Base-by-base conservation (phyloP, 2,329 filamentous ascomycete species). In the Geoglossum cookeanum region DNA sequence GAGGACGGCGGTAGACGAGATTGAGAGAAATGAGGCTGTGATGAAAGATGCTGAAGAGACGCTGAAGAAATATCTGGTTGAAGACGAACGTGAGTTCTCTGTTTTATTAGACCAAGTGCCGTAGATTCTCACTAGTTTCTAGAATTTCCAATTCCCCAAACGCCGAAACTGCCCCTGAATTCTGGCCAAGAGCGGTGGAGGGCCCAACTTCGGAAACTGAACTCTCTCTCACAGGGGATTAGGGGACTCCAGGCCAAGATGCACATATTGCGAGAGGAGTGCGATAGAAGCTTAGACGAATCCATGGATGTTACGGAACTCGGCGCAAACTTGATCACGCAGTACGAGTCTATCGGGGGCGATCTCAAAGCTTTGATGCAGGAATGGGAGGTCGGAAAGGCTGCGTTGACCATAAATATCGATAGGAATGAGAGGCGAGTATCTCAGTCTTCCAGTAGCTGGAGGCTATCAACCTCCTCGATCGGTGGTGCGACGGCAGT, bases 161-260 rank as follows among this genome's bases (percentile, higher is more conserved):
- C 79, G 44, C 78, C 84, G 45, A 80, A 78, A 65, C 65, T 74
- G 55, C 78, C 78, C 55, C 64, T 84, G 30, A 84, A 84, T 1
- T 86, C 89, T 1, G 79, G 79, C n/a, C 83, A 84, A 56, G 89
- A 96, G 65, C 81, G 87, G 59, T 83, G 91, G 74, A 84, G 90
- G 58, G 83, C 85, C 57, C 91, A 95, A 67, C 78, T 96, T 58
- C 84, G 88, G 59, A 91, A 94, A 66, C 79, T 98, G 47, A 88
- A 87, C 65, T 86, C 85, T 0, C 76, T 98, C 37, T 95, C 89
- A 0, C 87, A 89, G 57, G 90, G 89, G 15, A 94, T 97, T 60
- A 83, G 90, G 32, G 87, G 87, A 9, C 76, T 98, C 54, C 91
- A 97, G 69, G 92, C 92, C 39, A 98, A 97, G 69, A 81, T 98